Base-by-base conservation (phyloP, 768 basidiomycete species). In the Mycena crocata region DNA sequence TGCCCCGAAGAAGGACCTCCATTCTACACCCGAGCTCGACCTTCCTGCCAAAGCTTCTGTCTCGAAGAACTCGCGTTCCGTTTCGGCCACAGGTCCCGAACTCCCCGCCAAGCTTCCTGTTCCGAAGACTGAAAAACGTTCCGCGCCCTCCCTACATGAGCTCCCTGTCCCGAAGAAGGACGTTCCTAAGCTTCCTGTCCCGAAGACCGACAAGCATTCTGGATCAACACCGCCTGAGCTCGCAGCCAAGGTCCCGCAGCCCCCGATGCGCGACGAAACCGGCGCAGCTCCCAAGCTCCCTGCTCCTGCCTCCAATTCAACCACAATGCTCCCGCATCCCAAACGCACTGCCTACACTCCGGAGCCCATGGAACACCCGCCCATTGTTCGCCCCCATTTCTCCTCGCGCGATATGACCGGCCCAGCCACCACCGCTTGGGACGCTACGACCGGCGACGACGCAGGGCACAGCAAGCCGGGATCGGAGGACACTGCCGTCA, bases 301-400 rank as follows among this genome's bases (percentile, higher is more conserved):
- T 19, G 15, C 21, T 5, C 17, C 40, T 19, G 15, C 21, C 9
- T 21, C 40, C 15, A 9, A 42, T 28, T 23, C 12, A 19, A 28
- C 24, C 30, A 23, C 45, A 46, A 28, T 12, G 4, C 24, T 46
- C 45, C 24, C 30, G n/a, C 26, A 5, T 28, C 5, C 30, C 45
- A 9, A 46, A 46, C 24, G 28, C 23, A 5, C 48, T 30, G 34
- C n/a, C 30, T 9, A 48, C 23, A 17, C 31, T 45, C 60, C 50
- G 12, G 30, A 62, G 42, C 60, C 60, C 10, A n/a, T n/a, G n/a
- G n/a, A n/a, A n/a, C 60, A 62, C n/a, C 7, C 40, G 44, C n/a
- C 60, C 23, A 40, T 62, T 23, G 31, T 19, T 24, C 60, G 60
- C 51, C 40, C 39, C 10, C 28, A 44, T 28, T 51, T 32, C 28